Percentiles rank a stretch among this genome's conserved stretches.
Evolutionary conservation across 1,284 basidiomycete genomes (phyloP).

Genomic region (Puccinia novopanici): DNA sequence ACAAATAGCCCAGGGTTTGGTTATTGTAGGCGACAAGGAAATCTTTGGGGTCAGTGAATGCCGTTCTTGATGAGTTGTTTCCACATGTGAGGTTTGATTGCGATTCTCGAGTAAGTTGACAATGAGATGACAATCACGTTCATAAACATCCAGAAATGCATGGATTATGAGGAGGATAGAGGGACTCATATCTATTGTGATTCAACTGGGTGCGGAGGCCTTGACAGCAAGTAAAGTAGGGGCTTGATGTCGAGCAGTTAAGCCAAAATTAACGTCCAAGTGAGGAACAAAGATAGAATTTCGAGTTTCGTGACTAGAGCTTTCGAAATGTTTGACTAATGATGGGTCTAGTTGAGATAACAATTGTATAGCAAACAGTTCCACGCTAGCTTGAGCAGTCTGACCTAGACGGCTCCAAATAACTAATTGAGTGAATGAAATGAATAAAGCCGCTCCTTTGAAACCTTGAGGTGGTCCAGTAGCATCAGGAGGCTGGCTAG

Average conservation of each 20-base stretch:
- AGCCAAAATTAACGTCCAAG: conserved; percentile 37
- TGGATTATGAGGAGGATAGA: conserved; percentile 22
- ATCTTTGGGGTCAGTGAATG: neutral
- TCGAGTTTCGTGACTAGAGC: conserved; percentile 27
- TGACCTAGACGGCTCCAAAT: conserved; percentile 39
- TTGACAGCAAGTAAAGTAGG: conserved; percentile 29
- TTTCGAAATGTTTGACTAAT: conserved; percentile 23
- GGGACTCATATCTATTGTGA: conserved; percentile 36
- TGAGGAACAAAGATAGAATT: conserved; percentile 36
- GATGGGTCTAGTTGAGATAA: conserved; percentile 31
- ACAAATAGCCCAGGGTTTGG: conserved; percentile 31
- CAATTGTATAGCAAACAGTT: conserved; percentile 34
- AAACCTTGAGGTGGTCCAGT: neutral
- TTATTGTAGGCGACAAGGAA: conserved; percentile 27
- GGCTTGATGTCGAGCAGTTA: conserved; percentile 32
- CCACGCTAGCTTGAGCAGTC: conserved; percentile 36
- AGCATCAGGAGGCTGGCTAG: neutral
- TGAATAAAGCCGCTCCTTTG: conserved; percentile 25
- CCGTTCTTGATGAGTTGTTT: neutral
- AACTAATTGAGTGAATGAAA: conserved; percentile 34
- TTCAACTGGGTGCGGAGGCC: conserved; percentile 40
- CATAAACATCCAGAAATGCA: conserved; percentile 39
- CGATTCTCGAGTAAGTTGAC: conserved; percentile 25
- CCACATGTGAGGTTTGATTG: neutral
- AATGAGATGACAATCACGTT: conserved; percentile 29